Evolutionary conservation across 495 filamentous ascomycete species (phyloP).

Genomic region (Pyronema domesticum): DNA sequence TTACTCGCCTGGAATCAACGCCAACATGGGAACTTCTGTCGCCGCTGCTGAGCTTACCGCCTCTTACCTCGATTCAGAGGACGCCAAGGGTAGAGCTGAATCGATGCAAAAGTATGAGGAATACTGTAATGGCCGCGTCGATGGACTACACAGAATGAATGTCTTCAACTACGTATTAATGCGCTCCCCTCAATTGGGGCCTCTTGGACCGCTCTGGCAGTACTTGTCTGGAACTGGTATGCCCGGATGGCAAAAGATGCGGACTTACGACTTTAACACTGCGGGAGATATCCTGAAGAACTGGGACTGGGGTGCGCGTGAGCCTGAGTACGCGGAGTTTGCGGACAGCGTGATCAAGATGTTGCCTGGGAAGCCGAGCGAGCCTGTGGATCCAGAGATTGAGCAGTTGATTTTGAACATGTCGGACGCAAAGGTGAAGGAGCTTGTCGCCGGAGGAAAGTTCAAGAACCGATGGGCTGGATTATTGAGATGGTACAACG

Average conservation of each 20-base stretch:
- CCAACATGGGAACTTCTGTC: slow-evolving; percentile 6
- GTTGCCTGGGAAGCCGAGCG: not conserved
- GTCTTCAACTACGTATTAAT: slow-evolving; percentile 6
- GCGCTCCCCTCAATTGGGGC: slow-evolving; percentile 1
- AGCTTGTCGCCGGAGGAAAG: slow-evolving; percentile 1
- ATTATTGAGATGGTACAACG: slow-evolving; percentile 5
- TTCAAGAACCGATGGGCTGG: slow-evolving; percentile 4
- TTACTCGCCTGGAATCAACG: slow-evolving; percentile 12
- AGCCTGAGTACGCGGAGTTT: slow-evolving; percentile 1
- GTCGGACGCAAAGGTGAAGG: not conserved
- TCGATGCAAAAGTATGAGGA: not conserved
- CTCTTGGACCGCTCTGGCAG: slow-evolving; percentile 5
- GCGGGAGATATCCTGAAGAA: slow-evolving; percentile 4
- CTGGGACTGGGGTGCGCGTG: slow-evolving; percentile 5
- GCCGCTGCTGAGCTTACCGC: slow-evolving; percentile 6
- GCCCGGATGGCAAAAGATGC: slow-evolving; percentile 1
- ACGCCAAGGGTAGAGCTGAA: not conserved
- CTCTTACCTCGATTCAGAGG: not conserved
- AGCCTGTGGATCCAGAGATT: not conserved
- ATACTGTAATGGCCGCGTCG: slow-evolving; percentile 2
- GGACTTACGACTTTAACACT: not conserved
- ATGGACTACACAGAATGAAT: slow-evolving; percentile 4
- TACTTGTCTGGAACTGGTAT: slow-evolving; percentile 6
- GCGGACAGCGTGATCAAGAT: not conserved
- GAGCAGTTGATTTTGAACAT: not conserved